These are phyloP conservation scores for Hypoxylon sp. DNA, from an alignment of 2,329 filamentous ascomycete genomes.

Conservation along the genomic window DNA sequence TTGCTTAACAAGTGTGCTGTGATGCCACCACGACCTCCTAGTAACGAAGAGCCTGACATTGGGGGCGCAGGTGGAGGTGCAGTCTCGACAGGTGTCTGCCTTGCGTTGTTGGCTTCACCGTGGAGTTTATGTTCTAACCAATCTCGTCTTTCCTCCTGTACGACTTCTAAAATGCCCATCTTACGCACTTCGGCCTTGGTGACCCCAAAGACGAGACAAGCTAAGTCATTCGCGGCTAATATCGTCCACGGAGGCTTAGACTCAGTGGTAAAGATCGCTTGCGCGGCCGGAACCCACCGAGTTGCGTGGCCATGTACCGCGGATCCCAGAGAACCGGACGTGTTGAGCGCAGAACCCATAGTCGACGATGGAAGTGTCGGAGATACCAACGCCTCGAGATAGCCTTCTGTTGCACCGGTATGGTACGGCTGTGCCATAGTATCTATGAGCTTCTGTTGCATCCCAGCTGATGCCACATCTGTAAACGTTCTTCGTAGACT, in stretches of 20 bases:
- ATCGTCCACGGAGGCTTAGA: slow-evolving; percentile 93
- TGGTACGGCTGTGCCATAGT: slow-evolving; percentile 85
- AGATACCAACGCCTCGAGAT: slow-evolving; percentile 56
- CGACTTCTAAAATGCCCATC: slow-evolving; percentile 94
- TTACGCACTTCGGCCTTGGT: slow-evolving; percentile 95
- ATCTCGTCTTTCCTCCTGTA: slow-evolving; percentile 85
- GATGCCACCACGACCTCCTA: slow-evolving; percentile 80
- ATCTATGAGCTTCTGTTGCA: slow-evolving; percentile 88
- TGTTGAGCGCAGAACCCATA: slow-evolving; percentile 55
- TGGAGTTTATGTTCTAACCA: slow-evolving; percentile 92
- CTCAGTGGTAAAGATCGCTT: slow-evolving; percentile 98
- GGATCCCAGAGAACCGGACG: slow-evolving; percentile 64
- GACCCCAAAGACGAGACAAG: slow-evolving; percentile 98
- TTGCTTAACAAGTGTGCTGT: slow-evolving; percentile 91
- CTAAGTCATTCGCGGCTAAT: slow-evolving; percentile 93
- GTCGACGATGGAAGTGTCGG: slow-evolving; percentile 57
- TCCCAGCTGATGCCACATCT: slow-evolving; percentile 77
- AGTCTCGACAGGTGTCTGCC: slow-evolving; percentile 54
- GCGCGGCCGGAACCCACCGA: slow-evolving; percentile 88
- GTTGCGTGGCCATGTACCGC: slow-evolving; percentile 88
- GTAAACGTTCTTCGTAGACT: slow-evolving; percentile 89
- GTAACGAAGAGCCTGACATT: slow-evolving; percentile 62
- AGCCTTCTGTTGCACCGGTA: slow-evolving; percentile 56
- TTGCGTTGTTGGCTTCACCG: slow-evolving; percentile 64
- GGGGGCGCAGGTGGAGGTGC: slow-evolving; percentile 53